Base-by-base conservation (phyloP, 1,139 yeast species). In the Yamadazyma atlantica region DNA sequence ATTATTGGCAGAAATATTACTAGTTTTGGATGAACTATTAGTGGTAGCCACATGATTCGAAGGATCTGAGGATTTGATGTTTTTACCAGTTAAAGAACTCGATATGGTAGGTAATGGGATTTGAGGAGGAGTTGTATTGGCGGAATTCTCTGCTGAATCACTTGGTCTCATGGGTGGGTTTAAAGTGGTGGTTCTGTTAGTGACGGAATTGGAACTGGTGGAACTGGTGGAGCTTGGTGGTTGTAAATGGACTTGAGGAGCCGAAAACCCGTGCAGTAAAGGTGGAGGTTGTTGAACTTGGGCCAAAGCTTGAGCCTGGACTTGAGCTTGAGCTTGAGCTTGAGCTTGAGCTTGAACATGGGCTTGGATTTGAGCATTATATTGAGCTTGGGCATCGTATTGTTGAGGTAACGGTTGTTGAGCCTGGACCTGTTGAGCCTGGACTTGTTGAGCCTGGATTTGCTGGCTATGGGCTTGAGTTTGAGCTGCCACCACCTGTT, bases 401-500 rank as follows among this genome's bases (percentile, higher is more conserved):
- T 13, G 30, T n/a, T 34, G 37, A 19, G 22, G 22, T 19, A 19
- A 6, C 6, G 22, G 22, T 7, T 37, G 42, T 22, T 42, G 45
- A 9, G 32, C 32, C 17, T 35, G 38, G 14, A 30, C 35, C 5
- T 37, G 42, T 21, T 42, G 45, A 9, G 32, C 32, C 17, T 35
- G 38, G 14, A 30, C 35, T 9, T 37, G 42, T 21, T 42, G 45
- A 9, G 33, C 33, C 15, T 35, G 38, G 13, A 32, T 35, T 7
- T 37, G 42, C 18, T 43, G 45, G 11, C 38, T 38, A 12, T 42
- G 47, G 13, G 41, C 37, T 22, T 35, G 44, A 4, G 37, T 37
- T 22, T 36, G 41, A 7, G 40, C 37, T 14, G 42, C 43, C 16
- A 38, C 45, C 16, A 42, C 38, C 25, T 44, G 48, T 27, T 44